Percentiles rank a stretch among this genome's conserved stretches.
These are phyloP conservation scores for Ceratonia siliqua DNA, from an alignment of 306 rosid genomes.

Conservation along the genomic window DNA sequence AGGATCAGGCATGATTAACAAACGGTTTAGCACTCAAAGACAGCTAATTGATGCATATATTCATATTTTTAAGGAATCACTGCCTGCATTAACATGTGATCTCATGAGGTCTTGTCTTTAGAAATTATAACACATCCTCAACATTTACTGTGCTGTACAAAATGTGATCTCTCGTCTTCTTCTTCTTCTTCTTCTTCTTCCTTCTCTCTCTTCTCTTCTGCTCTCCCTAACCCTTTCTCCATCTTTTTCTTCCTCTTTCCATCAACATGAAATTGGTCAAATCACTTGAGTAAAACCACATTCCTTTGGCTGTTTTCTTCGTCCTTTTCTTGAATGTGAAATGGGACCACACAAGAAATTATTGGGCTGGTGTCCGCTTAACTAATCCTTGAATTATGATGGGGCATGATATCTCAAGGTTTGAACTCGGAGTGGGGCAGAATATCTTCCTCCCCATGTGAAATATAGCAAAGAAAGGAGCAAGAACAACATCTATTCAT, in stretches of 20 bases:
- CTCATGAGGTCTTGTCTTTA: constrained; percentile 28
- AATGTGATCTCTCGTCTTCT: no score
- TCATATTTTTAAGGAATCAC: constrained; percentile 15
- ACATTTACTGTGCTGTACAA: background rate
- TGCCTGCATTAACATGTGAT: constrained; percentile 35
- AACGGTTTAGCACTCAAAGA: constrained; percentile 29
- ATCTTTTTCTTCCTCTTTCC: no score
- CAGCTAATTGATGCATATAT: constrained; percentile 30
- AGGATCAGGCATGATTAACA: background rate
- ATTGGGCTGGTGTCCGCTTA: background rate
- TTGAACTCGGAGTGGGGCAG: no score
- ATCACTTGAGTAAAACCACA: no score
- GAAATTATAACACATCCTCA: constrained; percentile 1
- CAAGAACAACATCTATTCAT: background rate
- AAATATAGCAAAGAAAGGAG: background rate
- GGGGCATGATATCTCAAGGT: no score
- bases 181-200: no score
- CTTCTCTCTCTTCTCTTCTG: no score
- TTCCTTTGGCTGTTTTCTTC: background rate
- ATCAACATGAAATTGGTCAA: no score
- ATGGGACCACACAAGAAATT: background rate
- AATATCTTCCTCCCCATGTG: background rate
- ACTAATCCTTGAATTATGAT: background rate
- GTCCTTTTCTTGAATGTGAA: background rate
- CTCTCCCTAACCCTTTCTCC: no score